Evolutionary conservation across 2,329 filamentous ascomycete genomes (phyloP), one percentile per base, ranked within the genome.

Genomic region (Scedosporium minutisporum): DNA sequence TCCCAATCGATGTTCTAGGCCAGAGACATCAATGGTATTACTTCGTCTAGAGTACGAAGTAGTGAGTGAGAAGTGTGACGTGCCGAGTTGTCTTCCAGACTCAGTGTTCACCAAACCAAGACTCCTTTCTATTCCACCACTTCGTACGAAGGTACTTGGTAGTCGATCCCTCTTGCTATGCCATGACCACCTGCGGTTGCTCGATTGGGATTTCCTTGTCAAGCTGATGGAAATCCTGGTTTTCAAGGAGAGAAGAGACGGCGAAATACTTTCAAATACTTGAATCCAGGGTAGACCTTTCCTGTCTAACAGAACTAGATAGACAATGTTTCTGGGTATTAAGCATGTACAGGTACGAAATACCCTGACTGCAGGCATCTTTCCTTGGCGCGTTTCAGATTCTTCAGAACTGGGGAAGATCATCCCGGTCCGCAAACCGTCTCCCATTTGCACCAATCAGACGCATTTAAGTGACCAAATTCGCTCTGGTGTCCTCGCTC

Each of bases 391-490:
- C 14, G 57, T 59, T 59, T 59, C 57, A 59, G 33, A 59, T 14
- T 59, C 33, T 38, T 42, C n/a, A 38, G 29, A 42, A 42, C 57
- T 59, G 57, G 57, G 57, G 57, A 59, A 59, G 57, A 59, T 59
- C 57, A 25, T 21, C 57, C 33, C 29, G 51, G 51, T 25, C 51
- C 51, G 23, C 18, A 55, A 27, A 23, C 51, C 23, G 51, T 7
- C 23, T 23, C 21, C 12, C 44, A 48, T 9, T 55, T 25, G 51
- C 51, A 14, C 51, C 51, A 55, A 55, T 55, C 51, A 55, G 18
- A 27, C 4, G 18, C 16, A n/a, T n/a, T 48, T 18, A n/a, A 3
- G 44, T 48, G n/a, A 38, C 44, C 44, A 48, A 18, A 48, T n/a
- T 55, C 51, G 18, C 51, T 23, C 23, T 27, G 9, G 18, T 23